These are phyloP conservation scores for Termitomyces sp. DNA, from an alignment of 1,284 basidiomycete species.

Conservation along the genomic window DNA sequence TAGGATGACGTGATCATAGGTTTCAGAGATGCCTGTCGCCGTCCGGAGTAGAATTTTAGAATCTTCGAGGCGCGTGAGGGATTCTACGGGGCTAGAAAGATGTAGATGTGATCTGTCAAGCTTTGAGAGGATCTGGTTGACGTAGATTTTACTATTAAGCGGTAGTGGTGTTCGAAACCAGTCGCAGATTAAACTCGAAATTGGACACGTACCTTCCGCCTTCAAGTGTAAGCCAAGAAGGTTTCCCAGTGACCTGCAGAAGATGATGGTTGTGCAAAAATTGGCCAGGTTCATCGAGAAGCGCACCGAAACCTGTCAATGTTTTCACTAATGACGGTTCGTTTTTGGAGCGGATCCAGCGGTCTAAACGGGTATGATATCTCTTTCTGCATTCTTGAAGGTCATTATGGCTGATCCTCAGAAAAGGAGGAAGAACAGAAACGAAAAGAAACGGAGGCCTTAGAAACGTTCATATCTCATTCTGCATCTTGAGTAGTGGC, in stretches of 20 bases:
- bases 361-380: constrained; percentile 17
- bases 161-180: neutral
- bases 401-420: neutral
- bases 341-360: constrained; percentile 24
- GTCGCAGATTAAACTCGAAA: neutral
- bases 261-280: constrained; percentile 82
- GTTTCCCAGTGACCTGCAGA: constrained; percentile 70
- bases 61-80: constrained; percentile 25
- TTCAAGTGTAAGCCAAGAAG: constrained; percentile 72
- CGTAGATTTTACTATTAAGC: constrained; percentile 52
- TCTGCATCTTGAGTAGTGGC: constrained; percentile 4
- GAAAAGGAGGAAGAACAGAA: constrained; percentile 55
- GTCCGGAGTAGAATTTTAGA: constrained; percentile 41
- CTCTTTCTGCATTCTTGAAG: neutral
- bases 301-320: constrained; percentile 20
- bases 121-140: constrained; percentile 56
- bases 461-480: constrained; percentile 37
- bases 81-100: constrained; percentile 52
- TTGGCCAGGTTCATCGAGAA: constrained; percentile 27
- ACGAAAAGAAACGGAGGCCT: constrained; percentile 45
- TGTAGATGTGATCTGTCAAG: constrained; percentile 55
- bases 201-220: constrained; percentile 35
- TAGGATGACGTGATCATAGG: constrained; percentile 75
- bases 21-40: constrained; percentile 33
- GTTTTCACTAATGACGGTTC: constrained; percentile 27